Evolutionary conservation across 306 rosid species (phyloP), one percentile per base, ranked within the genome.

Genomic region (Trifolium subterraneum): DNA sequence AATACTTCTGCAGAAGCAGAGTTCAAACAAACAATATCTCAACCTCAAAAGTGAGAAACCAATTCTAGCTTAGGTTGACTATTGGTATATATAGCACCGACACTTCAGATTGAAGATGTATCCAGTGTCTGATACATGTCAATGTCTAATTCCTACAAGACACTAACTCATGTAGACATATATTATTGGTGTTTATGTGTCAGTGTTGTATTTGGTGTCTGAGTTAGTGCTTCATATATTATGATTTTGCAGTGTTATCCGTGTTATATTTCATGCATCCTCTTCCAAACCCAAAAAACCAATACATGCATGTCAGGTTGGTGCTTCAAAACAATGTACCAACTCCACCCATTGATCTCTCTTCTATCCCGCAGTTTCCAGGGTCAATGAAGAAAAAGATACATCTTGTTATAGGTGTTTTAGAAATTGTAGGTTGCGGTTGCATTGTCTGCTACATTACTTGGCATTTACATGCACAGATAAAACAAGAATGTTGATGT

Each of bases 51-150:
- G 85, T 78, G 88, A 89, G 56, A 72, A 18, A 55, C 70, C 88
- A 0, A 81, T 92, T 82, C 73, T 84, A 56, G 90, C 79, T 19
- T 92, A 94, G 98, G 73, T 92, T 71, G 92, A 87, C 76, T 92
- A 88, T 78, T 1, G 91, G 88, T 73, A 72, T 94, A 16, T 78
- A 72, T 76, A 41, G 82, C 33, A 29, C 33, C 7, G 6, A 29
- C 5, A 29, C 33, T 29, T 29, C 1, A 4, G 1, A 29, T 29
- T 29, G 33, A 29, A 29, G 6, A 5, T 29, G 1, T 29, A 4
- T 29, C 6, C 6, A 4, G 33, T 29, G 33, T 29, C 33, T 4
- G 6, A 29, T 29, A 29, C 33, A 4, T 29, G 33, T 29, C 33
- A 29, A 29, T 29, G 5, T 29, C 5, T 29, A 6, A 5, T 29